phyloP scores from a whole-genome alignment of 805 yeast species.

The Candida ficus region DNA sequence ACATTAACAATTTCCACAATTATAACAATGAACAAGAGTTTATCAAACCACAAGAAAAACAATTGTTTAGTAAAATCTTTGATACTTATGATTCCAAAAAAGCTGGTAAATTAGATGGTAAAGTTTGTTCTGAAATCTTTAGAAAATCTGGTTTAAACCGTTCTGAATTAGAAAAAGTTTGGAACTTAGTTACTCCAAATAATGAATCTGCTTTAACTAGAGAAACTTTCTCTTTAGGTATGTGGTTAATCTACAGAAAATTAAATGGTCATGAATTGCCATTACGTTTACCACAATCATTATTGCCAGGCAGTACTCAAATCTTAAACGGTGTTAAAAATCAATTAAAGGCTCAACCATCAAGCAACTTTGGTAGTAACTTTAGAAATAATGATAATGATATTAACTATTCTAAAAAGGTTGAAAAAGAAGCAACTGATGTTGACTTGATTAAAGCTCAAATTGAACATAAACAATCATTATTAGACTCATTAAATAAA shows the following conservation, averaged over 20 bases:
- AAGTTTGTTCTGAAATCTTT: slow-evolving; percentile 78
- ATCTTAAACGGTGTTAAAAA: slow-evolving; percentile 71
- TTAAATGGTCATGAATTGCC: slow-evolving; percentile 89
- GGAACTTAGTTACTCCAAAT: slow-evolving; percentile 83
- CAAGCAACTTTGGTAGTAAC: slow-evolving; percentile 33
- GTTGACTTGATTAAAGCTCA: slow-evolving; percentile 54
- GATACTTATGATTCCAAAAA: slow-evolving; percentile 74
- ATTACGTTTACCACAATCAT: slow-evolving; percentile 73
- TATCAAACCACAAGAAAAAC: slow-evolving; percentile 83
- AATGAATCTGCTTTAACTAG: slow-evolving; percentile 79
- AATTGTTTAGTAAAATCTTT: slow-evolving; percentile 81
- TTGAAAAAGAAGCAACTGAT: slow-evolving; percentile 27
- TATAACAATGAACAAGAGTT: slow-evolving; percentile 45
- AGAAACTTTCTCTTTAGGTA: slow-evolving; percentile 93
- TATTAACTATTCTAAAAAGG: slow-evolving; percentile 57
- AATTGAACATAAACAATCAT: slow-evolving; percentile 65
- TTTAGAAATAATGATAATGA: slow-evolving; percentile 74
- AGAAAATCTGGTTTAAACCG: slow-evolving; percentile 87
- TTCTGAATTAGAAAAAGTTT: slow-evolving; percentile 80
- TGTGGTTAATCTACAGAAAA: slow-evolving; percentile 92
- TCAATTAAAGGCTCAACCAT: slow-evolving; percentile 24
- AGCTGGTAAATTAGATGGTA: slow-evolving; percentile 71
- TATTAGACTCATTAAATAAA: slow-evolving; percentile 67
- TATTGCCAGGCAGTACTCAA: slow-evolving; percentile 81
- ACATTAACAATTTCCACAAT: slow-evolving; percentile 25